phyloP scores from a whole-genome alignment of 345 rosid genomes.

The Cardamine resedifolia region DNA sequence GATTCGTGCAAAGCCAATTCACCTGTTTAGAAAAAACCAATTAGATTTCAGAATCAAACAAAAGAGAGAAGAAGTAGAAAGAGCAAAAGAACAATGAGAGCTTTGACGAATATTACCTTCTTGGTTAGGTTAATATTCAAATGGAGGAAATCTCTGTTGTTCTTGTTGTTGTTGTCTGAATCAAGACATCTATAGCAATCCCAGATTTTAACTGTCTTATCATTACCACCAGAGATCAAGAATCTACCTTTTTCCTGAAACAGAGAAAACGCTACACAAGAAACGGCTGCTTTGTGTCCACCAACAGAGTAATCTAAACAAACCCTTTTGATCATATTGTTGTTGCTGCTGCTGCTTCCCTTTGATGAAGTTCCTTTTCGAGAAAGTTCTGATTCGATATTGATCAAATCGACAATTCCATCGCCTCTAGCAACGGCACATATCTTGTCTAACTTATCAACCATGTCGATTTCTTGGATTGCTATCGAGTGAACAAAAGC shows the following conservation, averaged over 20 bases:
- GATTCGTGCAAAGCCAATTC: conserved; percentile 92
- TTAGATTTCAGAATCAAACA: neutral
- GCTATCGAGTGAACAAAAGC: conserved; percentile 84
- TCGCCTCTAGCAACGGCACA: conserved; percentile 87
- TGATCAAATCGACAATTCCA: conserved; percentile 67
- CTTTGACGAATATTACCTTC: conserved; percentile 45
- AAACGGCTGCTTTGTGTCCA: conserved; percentile 85
- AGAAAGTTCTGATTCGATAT: conserved; percentile 64
- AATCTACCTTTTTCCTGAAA: conserved; percentile 75
- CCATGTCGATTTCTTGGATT: conserved; percentile 74
- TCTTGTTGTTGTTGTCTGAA: conserved; percentile 37
- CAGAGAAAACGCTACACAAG: conserved; percentile 74
- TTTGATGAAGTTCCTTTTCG: conserved; percentile 62
- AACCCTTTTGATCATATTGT: conserved; percentile 48
- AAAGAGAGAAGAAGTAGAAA: neutral
- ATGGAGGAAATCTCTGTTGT: conserved; percentile 44
- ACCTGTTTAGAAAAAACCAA: conserved; percentile 51
- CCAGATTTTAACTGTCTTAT: conserved; percentile 81
- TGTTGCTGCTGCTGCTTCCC: conserved; percentile 28
- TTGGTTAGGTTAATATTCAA: conserved; percentile 58
- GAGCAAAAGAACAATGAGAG: neutral
- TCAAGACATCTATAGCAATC: conserved; percentile 54
- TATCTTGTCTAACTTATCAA: conserved; percentile 59
- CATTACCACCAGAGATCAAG: conserved; percentile 84
- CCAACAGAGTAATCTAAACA: conserved; percentile 76